These are phyloP conservation scores for Pythium sp. DNA, from an alignment of 352 stramenopile species.

Conservation along the genomic window DNA sequence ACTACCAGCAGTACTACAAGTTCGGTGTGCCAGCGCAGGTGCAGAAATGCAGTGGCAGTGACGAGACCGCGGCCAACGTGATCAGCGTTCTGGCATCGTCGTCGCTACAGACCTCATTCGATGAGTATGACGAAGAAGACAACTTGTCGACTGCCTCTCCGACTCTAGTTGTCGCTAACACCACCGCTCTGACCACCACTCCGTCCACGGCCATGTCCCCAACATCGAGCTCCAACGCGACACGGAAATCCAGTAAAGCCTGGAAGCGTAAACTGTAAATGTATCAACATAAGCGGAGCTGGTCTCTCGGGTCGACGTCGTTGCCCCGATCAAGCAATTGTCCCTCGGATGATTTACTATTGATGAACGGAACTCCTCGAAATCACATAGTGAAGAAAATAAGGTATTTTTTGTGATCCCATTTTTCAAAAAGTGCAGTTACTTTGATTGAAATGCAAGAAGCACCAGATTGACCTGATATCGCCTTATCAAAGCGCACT, in stretches of 20 bases:
- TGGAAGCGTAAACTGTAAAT: slow-evolving; percentile 2
- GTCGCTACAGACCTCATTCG: background rate
- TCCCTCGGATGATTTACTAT: no score
- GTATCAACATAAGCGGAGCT: background rate
- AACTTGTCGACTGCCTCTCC: no score
- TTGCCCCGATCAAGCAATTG: no score
- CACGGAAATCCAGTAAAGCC: background rate
- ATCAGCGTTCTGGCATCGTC: background rate
- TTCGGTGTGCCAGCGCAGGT: background rate
- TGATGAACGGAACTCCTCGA: no score
- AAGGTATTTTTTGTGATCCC: no score
- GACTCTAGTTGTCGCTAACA: background rate
- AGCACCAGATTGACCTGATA: no score
- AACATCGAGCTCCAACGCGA: background rate
- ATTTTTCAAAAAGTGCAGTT: no score
- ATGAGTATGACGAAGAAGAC: background rate
- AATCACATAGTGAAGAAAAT: no score
- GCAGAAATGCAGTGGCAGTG: background rate
- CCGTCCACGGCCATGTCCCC: background rate
- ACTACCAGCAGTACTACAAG: background rate
- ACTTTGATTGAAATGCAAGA: no score
- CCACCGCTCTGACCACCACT: background rate
- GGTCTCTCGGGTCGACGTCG: slow-evolving; percentile 4
- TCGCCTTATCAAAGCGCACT: no score
- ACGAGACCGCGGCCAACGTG: background rate